Evolutionary conservation across 371 early-diverging fungal genomes (phyloP).

Genomic region (Mucor plumbeus): DNA sequence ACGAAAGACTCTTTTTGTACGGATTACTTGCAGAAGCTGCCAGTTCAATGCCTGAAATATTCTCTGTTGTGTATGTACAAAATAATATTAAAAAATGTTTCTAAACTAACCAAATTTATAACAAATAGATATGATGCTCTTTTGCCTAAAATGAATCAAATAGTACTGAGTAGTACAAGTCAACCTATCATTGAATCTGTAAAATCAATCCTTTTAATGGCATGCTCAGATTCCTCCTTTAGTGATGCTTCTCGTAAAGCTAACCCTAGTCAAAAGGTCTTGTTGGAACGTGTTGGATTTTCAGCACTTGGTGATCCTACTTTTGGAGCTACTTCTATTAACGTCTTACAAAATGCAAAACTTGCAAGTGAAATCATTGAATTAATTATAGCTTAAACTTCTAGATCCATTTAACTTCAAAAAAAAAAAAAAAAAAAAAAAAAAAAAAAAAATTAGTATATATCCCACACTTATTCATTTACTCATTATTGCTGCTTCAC

Average conservation of each 20-base stretch:
- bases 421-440: no score
- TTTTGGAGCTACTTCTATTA: slow-evolving; percentile 53
- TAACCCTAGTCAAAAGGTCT: slow-evolving; percentile 50
- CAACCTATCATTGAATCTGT: slow-evolving; percentile 77
- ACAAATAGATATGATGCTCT: slow-evolving; percentile 65
- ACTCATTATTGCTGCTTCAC: no score
- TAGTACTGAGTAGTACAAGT: slow-evolving; percentile 70
- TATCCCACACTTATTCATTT: no score
- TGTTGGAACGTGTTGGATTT: slow-evolving; percentile 64
- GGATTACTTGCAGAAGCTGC: slow-evolving; percentile 84
- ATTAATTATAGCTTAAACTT: slow-evolving; percentile 55
- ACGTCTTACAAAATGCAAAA: slow-evolving; percentile 56
- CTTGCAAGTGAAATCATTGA: slow-evolving; percentile 68
- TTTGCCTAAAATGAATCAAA: slow-evolving; percentile 79
- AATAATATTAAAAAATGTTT: not conserved
- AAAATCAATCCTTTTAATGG: slow-evolving; percentile 78
- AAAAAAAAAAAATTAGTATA: no score
- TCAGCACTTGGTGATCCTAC: slow-evolving; percentile 49
- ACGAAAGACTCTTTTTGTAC: slow-evolving; percentile 86
- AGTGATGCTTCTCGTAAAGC: slow-evolving; percentile 47
- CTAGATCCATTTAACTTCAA: no score
- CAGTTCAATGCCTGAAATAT: slow-evolving; percentile 74
- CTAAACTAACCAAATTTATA: not conserved
- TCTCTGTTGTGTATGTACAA: slow-evolving; percentile 70
- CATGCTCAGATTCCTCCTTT: slow-evolving; percentile 69